Evolutionary conservation across 1,284 basidiomycete genomes (phyloP).

Genomic region (Takashimella tepidaria): DNA sequence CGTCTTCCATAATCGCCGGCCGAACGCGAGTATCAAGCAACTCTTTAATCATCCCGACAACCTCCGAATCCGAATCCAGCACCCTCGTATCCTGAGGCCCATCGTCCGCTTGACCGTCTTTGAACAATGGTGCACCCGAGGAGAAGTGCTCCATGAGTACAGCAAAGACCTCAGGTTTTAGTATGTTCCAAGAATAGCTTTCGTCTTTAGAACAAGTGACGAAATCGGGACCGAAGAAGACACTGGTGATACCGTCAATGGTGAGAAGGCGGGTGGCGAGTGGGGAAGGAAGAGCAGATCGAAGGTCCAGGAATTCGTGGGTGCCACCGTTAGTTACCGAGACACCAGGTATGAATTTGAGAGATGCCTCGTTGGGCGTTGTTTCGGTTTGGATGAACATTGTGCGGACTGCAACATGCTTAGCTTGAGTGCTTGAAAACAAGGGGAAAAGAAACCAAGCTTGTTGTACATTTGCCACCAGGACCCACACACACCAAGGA

Average conservation of each 20-base stretch:
- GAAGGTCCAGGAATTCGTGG: conserved; percentile 89
- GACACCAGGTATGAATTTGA: conserved; percentile 95
- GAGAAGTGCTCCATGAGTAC: conserved; percentile 97
- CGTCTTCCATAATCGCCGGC: conserved; percentile 80
- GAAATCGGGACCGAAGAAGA: conserved; percentile 98
- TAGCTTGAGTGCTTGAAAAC: neutral
- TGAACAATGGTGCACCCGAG: conserved; percentile 77
- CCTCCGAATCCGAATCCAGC: conserved; percentile 92
- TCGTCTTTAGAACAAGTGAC: conserved; percentile 92
- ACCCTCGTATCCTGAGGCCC: conserved; percentile 93
- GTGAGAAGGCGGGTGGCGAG: conserved; percentile 90
- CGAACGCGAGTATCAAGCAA: conserved; percentile 89
- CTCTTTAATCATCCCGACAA: conserved; percentile 99
- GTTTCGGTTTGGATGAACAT: conserved; percentile 98
- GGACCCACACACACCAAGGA: neutral
- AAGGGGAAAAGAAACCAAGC: neutral
- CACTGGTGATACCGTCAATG: conserved; percentile 77
- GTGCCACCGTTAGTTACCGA: conserved; percentile 71
- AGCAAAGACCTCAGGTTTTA: conserved; percentile 99
- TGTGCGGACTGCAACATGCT: conserved; percentile 61
- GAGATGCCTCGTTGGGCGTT: conserved; percentile 93
- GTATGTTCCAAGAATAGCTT: conserved; percentile 75
- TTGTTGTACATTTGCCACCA: neutral
- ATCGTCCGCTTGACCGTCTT: conserved; percentile 61
- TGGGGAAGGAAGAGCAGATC: conserved; percentile 75